Evolutionary conservation across 2,329 filamentous ascomycete genomes (phyloP), one percentile per base, ranked within the genome.

Genomic region (Didymella sp.): DNA sequence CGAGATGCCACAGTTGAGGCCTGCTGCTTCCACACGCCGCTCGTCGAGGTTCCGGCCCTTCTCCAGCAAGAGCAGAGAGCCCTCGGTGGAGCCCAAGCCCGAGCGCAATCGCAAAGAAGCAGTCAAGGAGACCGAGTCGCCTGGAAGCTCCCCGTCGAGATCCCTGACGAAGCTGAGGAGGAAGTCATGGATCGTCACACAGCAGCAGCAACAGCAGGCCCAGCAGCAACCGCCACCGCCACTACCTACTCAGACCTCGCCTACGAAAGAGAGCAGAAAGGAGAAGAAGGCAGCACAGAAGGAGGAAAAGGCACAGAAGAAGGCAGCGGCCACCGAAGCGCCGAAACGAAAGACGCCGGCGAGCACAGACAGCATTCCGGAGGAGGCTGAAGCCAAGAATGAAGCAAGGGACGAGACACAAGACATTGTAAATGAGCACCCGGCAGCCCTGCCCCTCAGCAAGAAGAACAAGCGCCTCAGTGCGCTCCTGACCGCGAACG

Each of bases 391-490:
- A 54, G 54, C 63, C n/a, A 63, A 59, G 62, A 68, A 55, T 48
- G 59, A 28, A 48, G 68, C 61, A 48, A 66, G 59, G 66, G 42
- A 56, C 28, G 56, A 52, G 49, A 31, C 61, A 17, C 54, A 60
- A 51, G 67, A 72, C 37, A 56, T 57, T 30, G 45, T 56, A 17
- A 55, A 60, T 28, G 68, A 60, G 28, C 60, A 58, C n/a, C 56
- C 66, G 0, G 52, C 52, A 7, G 56, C 65, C 0, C 53, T 52
- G 19, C 61, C 73, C 31, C 64, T 70, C 48, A 70, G 64, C 51
- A 76, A 76, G 58, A 75, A 73, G 61, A 66, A 70, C 47, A 76
- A 74, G 52, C 67, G 73, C 40, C 64, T 74, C 25, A 75, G 73
- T 41, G 69, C 69, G 12, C 58, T 76, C 37, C 71, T 76, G 57